Conservation (phyloP, 371 early-diverging fungal species). For the Haplosporangium sp. region DNA sequence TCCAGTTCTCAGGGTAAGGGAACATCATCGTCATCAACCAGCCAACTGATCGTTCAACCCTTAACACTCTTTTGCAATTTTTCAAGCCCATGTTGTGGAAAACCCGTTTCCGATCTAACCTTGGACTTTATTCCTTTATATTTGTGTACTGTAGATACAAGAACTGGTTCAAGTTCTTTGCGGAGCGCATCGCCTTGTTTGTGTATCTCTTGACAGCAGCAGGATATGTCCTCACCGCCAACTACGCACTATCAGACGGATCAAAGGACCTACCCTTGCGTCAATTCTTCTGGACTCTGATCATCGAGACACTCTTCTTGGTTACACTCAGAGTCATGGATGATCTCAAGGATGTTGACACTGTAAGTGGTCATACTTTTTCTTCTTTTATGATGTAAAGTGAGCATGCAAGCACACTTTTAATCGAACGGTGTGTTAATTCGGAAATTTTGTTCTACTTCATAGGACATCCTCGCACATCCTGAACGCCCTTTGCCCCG, state of each 20-base stretch:
- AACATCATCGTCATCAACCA: neutral
- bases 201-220: constrained; percentile 51
- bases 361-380: constrained; percentile 21
- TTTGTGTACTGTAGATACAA: constrained; percentile 19
- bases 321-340: constrained; percentile 54
- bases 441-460: neutral
- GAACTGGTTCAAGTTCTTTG: constrained; percentile 52
- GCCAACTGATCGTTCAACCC: neutral
- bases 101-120: neutral
- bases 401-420: no score
- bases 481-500: constrained; percentile 54
- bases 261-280: constrained; percentile 34
- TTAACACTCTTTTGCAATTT: neutral
- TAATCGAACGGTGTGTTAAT: no score
- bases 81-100: no score
- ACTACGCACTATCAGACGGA: constrained; percentile 41
- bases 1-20: constrained; percentile 50
- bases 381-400: neutral
- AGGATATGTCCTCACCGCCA: constrained; percentile 49
- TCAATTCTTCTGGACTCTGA: constrained; percentile 41
- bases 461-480: constrained; percentile 53
- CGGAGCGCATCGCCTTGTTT: constrained; percentile 44
- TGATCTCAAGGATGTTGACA: constrained; percentile 52
- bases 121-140: neutral
- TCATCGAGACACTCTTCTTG: constrained; percentile 44